phyloP scores from a whole-genome alignment of 495 filamentous ascomycete species.

The Talaromyces nanjingensis region DNA sequence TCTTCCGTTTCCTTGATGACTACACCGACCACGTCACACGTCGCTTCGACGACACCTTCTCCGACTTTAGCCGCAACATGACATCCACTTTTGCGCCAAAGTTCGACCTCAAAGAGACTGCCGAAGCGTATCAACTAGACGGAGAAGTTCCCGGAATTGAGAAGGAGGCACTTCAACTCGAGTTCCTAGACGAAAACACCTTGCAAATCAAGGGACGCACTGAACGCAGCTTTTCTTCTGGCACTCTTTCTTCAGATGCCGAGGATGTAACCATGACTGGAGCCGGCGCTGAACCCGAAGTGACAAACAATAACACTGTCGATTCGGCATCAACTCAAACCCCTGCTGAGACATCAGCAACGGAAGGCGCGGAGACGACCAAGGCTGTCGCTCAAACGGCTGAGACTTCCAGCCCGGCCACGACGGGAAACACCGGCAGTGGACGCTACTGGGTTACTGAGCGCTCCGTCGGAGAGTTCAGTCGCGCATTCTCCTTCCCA shows the following conservation, averaged over 20 bases:
- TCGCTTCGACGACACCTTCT: constrained; percentile 13
- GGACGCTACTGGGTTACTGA: constrained; percentile 71
- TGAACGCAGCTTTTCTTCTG: constrained; percentile 18
- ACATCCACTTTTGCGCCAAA: constrained; percentile 53
- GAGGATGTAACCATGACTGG: constrained; percentile 15
- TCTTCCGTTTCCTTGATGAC: constrained; percentile 41
- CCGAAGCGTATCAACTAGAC: constrained; percentile 70
- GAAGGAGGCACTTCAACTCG: constrained; percentile 71
- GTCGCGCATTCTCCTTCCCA: constrained; percentile 75
- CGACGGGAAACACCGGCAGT: constrained; percentile 28
- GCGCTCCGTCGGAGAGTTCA: constrained; percentile 77
- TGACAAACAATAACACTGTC: not conserved
- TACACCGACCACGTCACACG: constrained; percentile 29
- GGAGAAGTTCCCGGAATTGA: constrained; percentile 83
- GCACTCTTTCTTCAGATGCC: not conserved
- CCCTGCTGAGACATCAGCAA: constrained; percentile 4
- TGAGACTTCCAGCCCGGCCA: not conserved
- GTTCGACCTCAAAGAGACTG: constrained; percentile 75
- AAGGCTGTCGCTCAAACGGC: constrained; percentile 9
- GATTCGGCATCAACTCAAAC: not conserved
- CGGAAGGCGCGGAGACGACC: not conserved
- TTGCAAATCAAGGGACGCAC: constrained; percentile 66
- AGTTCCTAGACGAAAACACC: constrained; percentile 77
- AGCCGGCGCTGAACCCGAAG: constrained; percentile 6
- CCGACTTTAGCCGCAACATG: constrained; percentile 13